Evolutionary conservation across 495 filamentous ascomycete species (phyloP).

Genomic region (Sphaerosporella brunnea): DNA sequence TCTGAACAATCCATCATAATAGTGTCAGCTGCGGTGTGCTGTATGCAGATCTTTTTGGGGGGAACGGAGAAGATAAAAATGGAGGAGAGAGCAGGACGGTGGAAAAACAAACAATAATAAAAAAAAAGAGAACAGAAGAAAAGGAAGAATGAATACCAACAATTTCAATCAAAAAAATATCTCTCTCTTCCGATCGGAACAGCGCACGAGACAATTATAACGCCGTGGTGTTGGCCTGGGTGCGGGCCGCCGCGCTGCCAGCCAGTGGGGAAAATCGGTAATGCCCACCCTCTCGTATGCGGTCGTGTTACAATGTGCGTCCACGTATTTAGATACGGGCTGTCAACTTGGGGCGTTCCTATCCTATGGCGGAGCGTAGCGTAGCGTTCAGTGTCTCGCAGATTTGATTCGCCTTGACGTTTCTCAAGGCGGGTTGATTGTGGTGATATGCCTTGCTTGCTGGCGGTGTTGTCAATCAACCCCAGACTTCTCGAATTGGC

Average conservation of each 20-base stretch:
- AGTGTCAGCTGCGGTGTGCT: background rate
- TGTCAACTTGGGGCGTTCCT: background rate
- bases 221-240: background rate
- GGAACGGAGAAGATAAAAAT: too few species aligned
- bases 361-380: constrained; percentile 5
- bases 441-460: background rate
- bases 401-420: background rate
- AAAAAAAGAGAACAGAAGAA: background rate
- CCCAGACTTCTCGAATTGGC: constrained; percentile 2
- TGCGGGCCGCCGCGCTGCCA: background rate
- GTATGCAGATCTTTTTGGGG: background rate
- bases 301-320: constrained; percentile 4
- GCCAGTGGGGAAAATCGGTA: background rate
- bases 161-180: constrained; percentile 1
- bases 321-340: background rate
- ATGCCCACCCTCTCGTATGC: constrained; percentile 2
- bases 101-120: background rate
- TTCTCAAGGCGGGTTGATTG: background rate
- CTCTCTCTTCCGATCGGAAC: constrained; percentile 1
- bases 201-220: constrained; percentile 5
- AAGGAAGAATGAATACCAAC: background rate
- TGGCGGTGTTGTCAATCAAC: background rate
- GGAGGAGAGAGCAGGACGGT: background rate
- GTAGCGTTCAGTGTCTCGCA: background rate
- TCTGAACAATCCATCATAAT: constrained; percentile 3